Evolutionary conservation across 129 eudicot species (phyloP).

Genomic region (Deinandra increscens): DNA sequence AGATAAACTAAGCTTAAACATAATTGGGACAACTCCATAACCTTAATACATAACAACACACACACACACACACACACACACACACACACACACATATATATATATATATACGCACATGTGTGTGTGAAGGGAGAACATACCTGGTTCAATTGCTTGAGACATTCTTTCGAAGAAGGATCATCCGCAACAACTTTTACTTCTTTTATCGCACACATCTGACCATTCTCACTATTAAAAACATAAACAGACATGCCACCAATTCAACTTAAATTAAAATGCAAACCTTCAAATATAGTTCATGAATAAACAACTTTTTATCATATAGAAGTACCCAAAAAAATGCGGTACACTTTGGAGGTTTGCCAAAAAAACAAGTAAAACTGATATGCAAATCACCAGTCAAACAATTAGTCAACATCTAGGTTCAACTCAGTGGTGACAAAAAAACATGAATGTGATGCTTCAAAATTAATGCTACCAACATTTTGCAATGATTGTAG

Average conservation of each 20-base stretch:
- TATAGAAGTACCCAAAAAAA: not conserved
- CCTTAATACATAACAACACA: not conserved
- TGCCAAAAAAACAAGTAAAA: not conserved
- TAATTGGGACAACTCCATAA: not conserved
- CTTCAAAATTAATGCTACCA: not conserved
- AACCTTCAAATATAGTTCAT: not conserved
- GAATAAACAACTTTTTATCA: not conserved
- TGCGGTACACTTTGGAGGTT: not conserved
- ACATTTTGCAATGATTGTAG: not conserved
- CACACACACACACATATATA: not conserved
- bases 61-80: too few species aligned
- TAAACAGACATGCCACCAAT: constrained; percentile 10
- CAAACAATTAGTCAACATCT: not conserved
- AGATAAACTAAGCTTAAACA: not conserved
- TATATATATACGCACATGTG: not conserved
- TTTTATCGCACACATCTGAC: constrained; percentile 94
- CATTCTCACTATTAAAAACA: constrained; percentile 64
- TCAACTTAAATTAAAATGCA: constrained; percentile 12
- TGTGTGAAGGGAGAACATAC: constrained; percentile 27
- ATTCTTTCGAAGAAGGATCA: constrained; percentile 79
- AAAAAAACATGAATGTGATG: constrained; percentile 9
- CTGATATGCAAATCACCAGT: not conserved
- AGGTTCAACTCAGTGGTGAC: not conserved
- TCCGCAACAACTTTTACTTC: constrained; percentile 77
- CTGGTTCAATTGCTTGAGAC: constrained; percentile 94